Base-by-base conservation (phyloP, 2,329 filamentous ascomycete genomes). In the Eurotiales sp. region DNA sequence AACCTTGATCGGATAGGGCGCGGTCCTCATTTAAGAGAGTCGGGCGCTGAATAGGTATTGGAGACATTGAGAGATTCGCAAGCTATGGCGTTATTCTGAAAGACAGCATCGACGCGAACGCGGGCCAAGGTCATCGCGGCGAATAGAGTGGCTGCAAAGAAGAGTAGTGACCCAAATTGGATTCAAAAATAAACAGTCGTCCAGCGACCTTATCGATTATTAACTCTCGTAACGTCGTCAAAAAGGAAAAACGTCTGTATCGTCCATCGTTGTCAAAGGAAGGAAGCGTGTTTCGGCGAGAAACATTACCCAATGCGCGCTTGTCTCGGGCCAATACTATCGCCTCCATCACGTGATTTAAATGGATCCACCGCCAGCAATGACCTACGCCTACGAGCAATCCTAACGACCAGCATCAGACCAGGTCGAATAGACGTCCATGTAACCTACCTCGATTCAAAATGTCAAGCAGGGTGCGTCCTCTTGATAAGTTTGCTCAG, bases 401-500 rank as follows among this genome's bases (percentile, higher is more conserved):
- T n/a, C n/a, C n/a, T n/a, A n/a, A n/a, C n/a, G n/a, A n/a, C n/a
- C n/a, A n/a, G n/a, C n/a, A n/a, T n/a, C n/a, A n/a, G n/a, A n/a
- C n/a, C n/a, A n/a, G n/a, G n/a, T n/a, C n/a, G n/a, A n/a, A n/a
- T n/a, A n/a, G n/a, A n/a, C n/a, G n/a, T 37, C 19, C 22, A 30
- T 40, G 45, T 47, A 34, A 40, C 21, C 23, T 8, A n/a, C 11
- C 30, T 29, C 23, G 6, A 23, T 6, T 21, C 45, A 68, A 59
- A 22, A 76, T 78, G 70, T 65, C 77, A 3, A 69, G 67, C 50
- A 73, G 77, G 56, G 80, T 76, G 52, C 75, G 84, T 55, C 85
- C 85, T 19, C 82, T 88, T 56, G 83, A 87, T 63, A 87, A 84
- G 58, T 79, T 88, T 61, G 85, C 84, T 14, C 75, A 80, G 55